A percentile compares a stretch with the other conserved stretches of the same genome.
phyloP scores from a whole-genome alignment of 2,329 filamentous ascomycete species.

The Colletotrichum destructivum region DNA sequence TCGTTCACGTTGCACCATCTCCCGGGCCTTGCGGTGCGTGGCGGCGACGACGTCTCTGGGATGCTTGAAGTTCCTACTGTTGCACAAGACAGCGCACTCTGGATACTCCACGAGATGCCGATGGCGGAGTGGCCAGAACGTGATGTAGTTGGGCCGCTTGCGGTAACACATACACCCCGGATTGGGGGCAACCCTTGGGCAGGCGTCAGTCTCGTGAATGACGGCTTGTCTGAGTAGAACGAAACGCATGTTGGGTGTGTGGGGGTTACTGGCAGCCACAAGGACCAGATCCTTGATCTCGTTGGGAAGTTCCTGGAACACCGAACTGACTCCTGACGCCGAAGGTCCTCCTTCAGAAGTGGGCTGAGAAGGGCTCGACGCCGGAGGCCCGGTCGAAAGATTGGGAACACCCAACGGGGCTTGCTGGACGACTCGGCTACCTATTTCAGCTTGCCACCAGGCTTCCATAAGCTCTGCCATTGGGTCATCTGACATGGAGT shows the following conservation, averaged over 20 bases:
- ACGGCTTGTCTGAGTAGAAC: conserved; percentile 19
- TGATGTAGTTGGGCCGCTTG: conserved; percentile 20
- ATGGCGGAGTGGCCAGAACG: conserved; percentile 21
- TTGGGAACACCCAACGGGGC: too few species aligned
- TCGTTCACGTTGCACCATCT: neutral
- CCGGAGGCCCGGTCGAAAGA: too few species aligned
- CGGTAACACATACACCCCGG: neutral
- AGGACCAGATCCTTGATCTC: conserved; percentile 4
- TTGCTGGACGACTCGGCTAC: neutral
- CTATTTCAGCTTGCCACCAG: too few species aligned
- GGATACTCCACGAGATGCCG: neutral
- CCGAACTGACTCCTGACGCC: neutral
- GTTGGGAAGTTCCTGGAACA: neutral
- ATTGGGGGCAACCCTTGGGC: neutral
- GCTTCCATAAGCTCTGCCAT: neutral
- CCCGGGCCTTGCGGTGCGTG: neutral
- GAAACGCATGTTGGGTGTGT: conserved; percentile 17
- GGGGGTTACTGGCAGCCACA: neutral
- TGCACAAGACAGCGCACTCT: neutral
- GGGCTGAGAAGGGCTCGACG: too few species aligned
- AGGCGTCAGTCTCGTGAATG: neutral
- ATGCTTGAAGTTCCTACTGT: neutral
- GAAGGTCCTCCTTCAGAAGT: neutral
- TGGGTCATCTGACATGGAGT: neutral
- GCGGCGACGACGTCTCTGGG: neutral